Evolutionary conservation across 2,329 filamentous ascomycete genomes (phyloP).

Genomic region (Stachybotrys elegans): DNA sequence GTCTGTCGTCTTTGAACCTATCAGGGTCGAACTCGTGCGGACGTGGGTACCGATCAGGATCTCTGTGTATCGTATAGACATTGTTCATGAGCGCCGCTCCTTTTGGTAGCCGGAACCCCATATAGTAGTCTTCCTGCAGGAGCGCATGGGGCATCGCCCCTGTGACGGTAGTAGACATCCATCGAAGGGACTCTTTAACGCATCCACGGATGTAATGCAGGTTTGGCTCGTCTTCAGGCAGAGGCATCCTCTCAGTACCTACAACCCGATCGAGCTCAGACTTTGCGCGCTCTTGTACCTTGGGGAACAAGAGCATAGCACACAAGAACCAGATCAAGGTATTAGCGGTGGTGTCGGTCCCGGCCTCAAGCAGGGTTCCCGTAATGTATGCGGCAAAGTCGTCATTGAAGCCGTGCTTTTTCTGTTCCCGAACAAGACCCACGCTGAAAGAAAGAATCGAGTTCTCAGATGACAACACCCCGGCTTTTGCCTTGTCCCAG

Average conservation of each 20-base stretch:
- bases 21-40: constrained; percentile 38
- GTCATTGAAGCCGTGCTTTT: constrained; percentile 11
- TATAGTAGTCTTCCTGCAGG: constrained; percentile 28
- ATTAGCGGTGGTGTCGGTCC: constrained; percentile 5
- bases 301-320: constrained; percentile 36
- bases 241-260: constrained; percentile 33
- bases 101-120: constrained; percentile 37
- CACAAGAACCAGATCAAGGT: constrained; percentile 33
- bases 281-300: constrained; percentile 32
- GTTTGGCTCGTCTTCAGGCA: constrained; percentile 31
- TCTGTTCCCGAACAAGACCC: constrained; percentile 10
- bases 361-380: constrained; percentile 6
- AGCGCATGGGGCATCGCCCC: constrained; percentile 33
- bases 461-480: background rate
- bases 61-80: constrained; percentile 40
- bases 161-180: constrained; percentile 35
- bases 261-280: constrained; percentile 20
- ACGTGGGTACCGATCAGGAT: constrained; percentile 33
- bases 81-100: constrained; percentile 35
- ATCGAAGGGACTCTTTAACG: constrained; percentile 41
- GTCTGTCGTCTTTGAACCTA: constrained; percentile 21
- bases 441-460: constrained; percentile 11
- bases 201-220: constrained; percentile 41
- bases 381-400: constrained; percentile 14
- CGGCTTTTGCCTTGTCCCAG: constrained; percentile 10